phyloP scores from a whole-genome alignment of 2,329 filamentous ascomycete genomes.

The Exophiala phaeomuriformis region DNA sequence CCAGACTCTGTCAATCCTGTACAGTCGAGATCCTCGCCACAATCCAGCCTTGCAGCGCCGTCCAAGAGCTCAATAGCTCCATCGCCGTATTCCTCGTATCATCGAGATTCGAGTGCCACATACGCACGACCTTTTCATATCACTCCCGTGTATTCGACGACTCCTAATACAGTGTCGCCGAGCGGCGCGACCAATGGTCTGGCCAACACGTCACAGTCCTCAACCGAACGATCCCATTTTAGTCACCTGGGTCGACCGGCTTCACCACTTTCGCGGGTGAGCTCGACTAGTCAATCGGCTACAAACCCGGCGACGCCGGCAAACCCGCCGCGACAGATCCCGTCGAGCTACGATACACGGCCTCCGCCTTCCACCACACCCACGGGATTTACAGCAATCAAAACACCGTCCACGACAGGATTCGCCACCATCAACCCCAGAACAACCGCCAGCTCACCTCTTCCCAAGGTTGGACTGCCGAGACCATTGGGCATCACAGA shows the following conservation, averaged over 20 bases:
- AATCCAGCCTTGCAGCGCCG: constrained; percentile 5
- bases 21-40: constrained; percentile 17
- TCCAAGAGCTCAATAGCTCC: constrained; percentile 6
- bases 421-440: constrained; percentile 26
- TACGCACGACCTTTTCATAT: constrained; percentile 18
- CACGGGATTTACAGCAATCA: constrained; percentile 26
- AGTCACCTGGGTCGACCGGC: constrained; percentile 9
- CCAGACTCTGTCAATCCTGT: constrained; percentile 16
- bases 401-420: constrained; percentile 20
- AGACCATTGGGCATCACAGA: constrained; percentile 6
- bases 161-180: constrained; percentile 8
- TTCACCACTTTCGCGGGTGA: constrained; percentile 14
- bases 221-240: constrained; percentile 10
- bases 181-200: constrained; percentile 9
- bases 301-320: constrained; percentile 6
- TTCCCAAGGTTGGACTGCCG: constrained; percentile 6
- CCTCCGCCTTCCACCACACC: constrained; percentile 21
- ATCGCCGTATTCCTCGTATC: constrained; percentile 20
- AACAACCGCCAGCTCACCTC: constrained; percentile 13
- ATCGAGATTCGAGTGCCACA: constrained; percentile 10
- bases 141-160: constrained; percentile 13
- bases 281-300: constrained; percentile 13
- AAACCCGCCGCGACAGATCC: constrained; percentile 17
- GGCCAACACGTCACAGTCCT: constrained; percentile 3
- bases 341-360: constrained; percentile 24